Evolutionary conservation across 257 asterid species (phyloP).

Genomic region (Jacaranda copaia): DNA sequence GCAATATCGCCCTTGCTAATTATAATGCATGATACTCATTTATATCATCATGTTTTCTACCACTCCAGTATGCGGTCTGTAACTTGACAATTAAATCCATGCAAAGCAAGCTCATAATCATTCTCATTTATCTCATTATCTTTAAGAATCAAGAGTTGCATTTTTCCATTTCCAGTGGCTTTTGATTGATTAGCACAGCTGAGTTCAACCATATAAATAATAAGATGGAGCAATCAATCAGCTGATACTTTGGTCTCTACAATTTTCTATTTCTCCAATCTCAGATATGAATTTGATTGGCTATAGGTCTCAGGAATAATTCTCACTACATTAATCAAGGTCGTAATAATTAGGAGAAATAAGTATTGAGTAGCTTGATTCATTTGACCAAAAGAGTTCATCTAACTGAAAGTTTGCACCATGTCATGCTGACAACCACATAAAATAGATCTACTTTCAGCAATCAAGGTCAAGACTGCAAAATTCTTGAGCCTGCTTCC

Average conservation of each 20-base stretch:
- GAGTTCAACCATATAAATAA: conserved; percentile 4
- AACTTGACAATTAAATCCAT: conserved; percentile 5
- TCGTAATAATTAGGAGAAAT: conserved; percentile 6
- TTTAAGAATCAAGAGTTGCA: conserved; percentile 7
- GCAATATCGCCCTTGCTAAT: neutral
- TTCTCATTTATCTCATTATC: neutral
- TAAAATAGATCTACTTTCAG: conserved; percentile 25
- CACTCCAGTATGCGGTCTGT: neutral
- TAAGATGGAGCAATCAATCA: conserved; percentile 19
- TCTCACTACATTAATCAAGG: conserved; percentile 15
- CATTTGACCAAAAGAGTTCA: conserved; percentile 25
- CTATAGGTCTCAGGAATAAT: conserved; percentile 24
- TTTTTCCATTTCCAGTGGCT: conserved; percentile 22
- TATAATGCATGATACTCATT: conserved; percentile 9
- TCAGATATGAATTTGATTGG: conserved; percentile 25
- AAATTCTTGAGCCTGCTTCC: conserved; percentile 30
- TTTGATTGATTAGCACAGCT: conserved; percentile 17
- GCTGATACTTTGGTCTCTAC: neutral
- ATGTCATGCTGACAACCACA: conserved; percentile 26
- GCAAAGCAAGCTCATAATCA: conserved; percentile 10
- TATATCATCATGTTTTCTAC: conserved; percentile 16
- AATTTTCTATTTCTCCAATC: conserved; percentile 17
- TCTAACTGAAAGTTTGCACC: conserved; percentile 24
- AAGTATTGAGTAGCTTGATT: conserved; percentile 4
- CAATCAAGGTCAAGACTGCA: conserved; percentile 28